Percentiles rank a stretch among this genome's conserved stretches.
Evolutionary conservation across 116 monocot genomes (phyloP).

Genomic region (Cymodocea nodosa): DNA sequence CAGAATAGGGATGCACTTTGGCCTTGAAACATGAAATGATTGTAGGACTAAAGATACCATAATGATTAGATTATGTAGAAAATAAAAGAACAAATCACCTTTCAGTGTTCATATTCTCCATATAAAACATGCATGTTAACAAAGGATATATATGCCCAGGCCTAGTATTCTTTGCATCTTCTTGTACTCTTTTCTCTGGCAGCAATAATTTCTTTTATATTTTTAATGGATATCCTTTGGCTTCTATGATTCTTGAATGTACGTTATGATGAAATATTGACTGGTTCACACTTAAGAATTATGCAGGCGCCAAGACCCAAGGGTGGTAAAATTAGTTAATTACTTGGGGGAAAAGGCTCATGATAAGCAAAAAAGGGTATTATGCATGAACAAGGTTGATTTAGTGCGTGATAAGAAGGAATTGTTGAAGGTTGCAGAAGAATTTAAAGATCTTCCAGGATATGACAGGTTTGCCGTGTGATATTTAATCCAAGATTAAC

Average conservation of each 20-base stretch:
- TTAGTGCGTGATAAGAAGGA: slow-evolving; percentile 79
- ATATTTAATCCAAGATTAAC: not conserved
- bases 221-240: not conserved
- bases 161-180: not conserved
- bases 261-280: not conserved
- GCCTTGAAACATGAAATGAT: too few relatives aligned
- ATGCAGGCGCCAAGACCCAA: slow-evolving; percentile 60
- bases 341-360: slow-evolving; percentile 47
- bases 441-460: slow-evolving; percentile 43
- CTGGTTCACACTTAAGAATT: not conserved
- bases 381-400: slow-evolving; percentile 99
- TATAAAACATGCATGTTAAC: too few relatives aligned
- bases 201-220: not conserved
- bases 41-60: too few relatives aligned
- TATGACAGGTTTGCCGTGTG: slow-evolving; percentile 6
- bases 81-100: too few relatives aligned
- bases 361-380: slow-evolving; percentile 54
- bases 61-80: too few relatives aligned
- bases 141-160: not conserved
- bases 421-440: slow-evolving; percentile 72
- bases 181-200: not conserved
- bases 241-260: not conserved
- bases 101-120: too few relatives aligned
- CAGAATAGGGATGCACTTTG: too few relatives aligned
- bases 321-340: slow-evolving; percentile 79